Base-by-base conservation (phyloP, 768 basidiomycete species). In the Thelephora aurantiotincta region DNA sequence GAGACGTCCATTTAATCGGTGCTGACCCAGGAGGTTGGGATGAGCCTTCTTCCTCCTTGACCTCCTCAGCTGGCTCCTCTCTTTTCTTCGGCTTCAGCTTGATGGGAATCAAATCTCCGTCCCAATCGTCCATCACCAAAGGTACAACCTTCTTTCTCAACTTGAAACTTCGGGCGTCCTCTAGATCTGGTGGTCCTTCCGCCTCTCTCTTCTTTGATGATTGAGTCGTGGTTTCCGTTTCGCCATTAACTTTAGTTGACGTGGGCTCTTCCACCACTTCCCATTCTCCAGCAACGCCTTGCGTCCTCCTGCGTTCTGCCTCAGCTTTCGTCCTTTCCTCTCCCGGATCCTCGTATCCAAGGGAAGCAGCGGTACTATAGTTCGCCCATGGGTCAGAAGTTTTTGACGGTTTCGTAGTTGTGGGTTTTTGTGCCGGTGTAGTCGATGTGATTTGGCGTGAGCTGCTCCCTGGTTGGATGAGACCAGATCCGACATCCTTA, bases 311-410 rank as follows among this genome's bases (percentile, higher is more conserved):
- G 38, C 74, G 67, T 47, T 79, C 75, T 2, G 71, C 67, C 56
- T 82, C 81, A 0, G 74, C 76, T n/a, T 69, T 68, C 23, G 73
- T 57, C 46, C 74, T 67, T 49, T 84, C 85, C 6, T 69, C 78
- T 51, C 89, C 86, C 1, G 82, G 82, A 57, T 94, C 92, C 9
- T 56, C 68, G 56, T 76, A 82, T 1, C 93, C 93, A 1, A 98
- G 71, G 1, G 81, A 85, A 43, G 75, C 81, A 0, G 94, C 82
- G 0, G 90, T 91, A 11, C 88, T 79, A 62, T 98, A 99, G 61
- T 94, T 84, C 0, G 82, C 72, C 51, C 75, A 80, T n/a, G 73
- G 75, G 55, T 81, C 77, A 1, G 77, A 68, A 11, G 78, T 71
- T 58, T 75, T 80, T 4, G 60, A 57, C 14, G 68, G 49, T 9